Conservation (phyloP, 345 rosid genomes). For the Alliaria petiolata region DNA sequence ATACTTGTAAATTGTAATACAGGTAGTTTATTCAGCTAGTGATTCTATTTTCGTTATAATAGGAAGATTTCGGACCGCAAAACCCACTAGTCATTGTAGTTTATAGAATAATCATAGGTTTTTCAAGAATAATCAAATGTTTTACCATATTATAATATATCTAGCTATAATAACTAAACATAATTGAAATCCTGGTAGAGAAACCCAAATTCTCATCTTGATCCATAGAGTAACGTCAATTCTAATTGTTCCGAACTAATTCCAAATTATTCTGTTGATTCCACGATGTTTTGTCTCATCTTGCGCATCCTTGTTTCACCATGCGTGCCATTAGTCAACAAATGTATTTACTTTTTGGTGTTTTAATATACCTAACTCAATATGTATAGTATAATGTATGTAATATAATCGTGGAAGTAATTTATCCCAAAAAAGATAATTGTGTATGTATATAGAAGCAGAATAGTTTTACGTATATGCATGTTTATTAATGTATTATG, state of each 20-base stretch:
- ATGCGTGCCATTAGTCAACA: constrained; percentile 1
- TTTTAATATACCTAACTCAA: background rate
- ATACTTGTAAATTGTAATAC: background rate
- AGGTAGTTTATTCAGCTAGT: background rate
- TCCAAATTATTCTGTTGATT: background rate
- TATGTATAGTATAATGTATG: background rate
- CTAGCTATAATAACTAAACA: too few relatives aligned
- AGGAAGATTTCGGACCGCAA: background rate
- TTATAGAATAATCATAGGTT: background rate
- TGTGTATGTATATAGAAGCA: background rate
- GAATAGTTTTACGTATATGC: constrained; percentile 1
- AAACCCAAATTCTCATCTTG: background rate
- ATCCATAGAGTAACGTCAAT: background rate
- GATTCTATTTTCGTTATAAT: background rate
- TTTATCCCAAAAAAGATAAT: background rate
- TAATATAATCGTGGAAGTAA: background rate
- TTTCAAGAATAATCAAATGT: too few relatives aligned
- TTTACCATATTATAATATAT: too few relatives aligned
- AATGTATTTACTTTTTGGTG: background rate
- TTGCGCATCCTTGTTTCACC: background rate
- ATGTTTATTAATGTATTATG: constrained; percentile 3
- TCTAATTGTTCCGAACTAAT: background rate
- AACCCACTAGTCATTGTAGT: background rate
- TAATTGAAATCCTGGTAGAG: background rate
- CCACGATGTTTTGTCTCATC: constrained; percentile 4